Evolutionary conservation across 169 alveolate species (phyloP).

Genomic region (Neospora caninum): DNA sequence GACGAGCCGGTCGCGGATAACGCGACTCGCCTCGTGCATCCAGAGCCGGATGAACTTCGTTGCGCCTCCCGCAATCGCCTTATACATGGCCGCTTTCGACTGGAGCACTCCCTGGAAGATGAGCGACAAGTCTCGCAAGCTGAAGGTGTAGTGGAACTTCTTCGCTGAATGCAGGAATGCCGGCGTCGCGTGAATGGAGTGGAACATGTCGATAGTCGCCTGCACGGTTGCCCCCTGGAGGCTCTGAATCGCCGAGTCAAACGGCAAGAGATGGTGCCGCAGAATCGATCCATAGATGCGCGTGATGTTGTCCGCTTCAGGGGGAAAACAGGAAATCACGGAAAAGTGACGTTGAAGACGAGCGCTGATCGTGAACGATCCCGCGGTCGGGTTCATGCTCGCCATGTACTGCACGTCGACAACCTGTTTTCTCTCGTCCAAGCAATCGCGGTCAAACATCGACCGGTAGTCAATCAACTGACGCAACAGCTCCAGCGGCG

Average conservation of each 20-base stretch:
- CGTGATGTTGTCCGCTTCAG: constrained; percentile 85
- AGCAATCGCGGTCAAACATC: constrained; percentile 65
- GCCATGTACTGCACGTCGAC: constrained; percentile 93
- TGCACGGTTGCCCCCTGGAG: constrained; percentile 83
- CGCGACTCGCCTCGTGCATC: constrained; percentile 95
- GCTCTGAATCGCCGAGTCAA: constrained; percentile 83
- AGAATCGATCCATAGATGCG: constrained; percentile 87
- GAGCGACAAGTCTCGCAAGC: constrained; percentile 91
- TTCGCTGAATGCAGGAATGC: constrained; percentile 89
- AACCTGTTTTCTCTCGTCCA: constrained; percentile 89
- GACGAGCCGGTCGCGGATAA: constrained; percentile 92
- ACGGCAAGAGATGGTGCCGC: constrained; percentile 87
- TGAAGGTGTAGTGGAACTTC: constrained; percentile 96
- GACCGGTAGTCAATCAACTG: constrained; percentile 86
- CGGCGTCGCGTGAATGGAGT: constrained; percentile 67
- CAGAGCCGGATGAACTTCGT: constrained; percentile 88
- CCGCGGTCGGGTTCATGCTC: constrained; percentile 95
- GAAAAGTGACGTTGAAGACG: constrained; percentile 94
- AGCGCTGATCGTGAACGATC: constrained; percentile 91
- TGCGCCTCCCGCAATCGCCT: constrained; percentile 85
- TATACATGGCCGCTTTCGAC: constrained; percentile 85
- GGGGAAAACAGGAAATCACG: constrained; percentile 86
- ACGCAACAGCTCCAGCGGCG: constrained; percentile 92
- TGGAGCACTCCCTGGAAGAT: constrained; percentile 90
- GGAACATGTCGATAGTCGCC: constrained; percentile 87